phyloP scores from a whole-genome alignment of 2,329 filamentous ascomycete species.

The Phyllosticta ampelicida region DNA sequence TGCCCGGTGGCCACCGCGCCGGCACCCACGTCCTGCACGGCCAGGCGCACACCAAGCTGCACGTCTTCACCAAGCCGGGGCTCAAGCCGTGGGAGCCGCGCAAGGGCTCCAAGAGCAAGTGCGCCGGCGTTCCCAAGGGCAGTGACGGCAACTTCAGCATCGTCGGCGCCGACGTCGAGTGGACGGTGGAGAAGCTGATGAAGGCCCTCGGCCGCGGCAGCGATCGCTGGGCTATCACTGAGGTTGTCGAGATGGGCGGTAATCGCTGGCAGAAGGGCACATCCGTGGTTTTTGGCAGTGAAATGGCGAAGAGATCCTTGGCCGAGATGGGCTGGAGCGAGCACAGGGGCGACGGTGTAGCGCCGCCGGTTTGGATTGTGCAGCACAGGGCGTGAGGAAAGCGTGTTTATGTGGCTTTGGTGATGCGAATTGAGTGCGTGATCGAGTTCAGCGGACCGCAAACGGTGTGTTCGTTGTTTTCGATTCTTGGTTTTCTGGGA shows the following conservation, averaged over 20 bases:
- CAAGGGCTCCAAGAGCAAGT: neutral
- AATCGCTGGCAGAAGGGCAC: slow-evolving; percentile 11
- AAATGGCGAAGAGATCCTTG: neutral
- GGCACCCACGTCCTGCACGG: slow-evolving; percentile 2
- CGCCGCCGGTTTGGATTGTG: slow-evolving; percentile 8
- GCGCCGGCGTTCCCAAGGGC: neutral
- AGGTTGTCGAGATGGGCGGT: slow-evolving; percentile 10
- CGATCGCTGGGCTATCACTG: slow-evolving; percentile 9
- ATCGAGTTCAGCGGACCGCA: too few species aligned
- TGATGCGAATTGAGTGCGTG: too few species aligned
- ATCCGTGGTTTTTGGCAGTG: neutral
- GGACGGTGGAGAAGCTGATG: slow-evolving; percentile 9
- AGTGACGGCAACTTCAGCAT: slow-evolving; percentile 1
- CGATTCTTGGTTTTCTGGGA: too few species aligned
- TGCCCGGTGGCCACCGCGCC: neutral
- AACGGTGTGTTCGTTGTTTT: too few species aligned
- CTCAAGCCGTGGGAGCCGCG: slow-evolving; percentile 2
- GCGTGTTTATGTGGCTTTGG: too few species aligned
- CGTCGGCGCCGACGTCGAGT: slow-evolving; percentile 4
- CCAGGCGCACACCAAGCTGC: neutral
- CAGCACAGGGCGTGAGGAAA: slow-evolving; percentile 1
- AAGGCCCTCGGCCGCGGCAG: slow-evolving; percentile 5
- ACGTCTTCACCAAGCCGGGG: slow-evolving; percentile 4
- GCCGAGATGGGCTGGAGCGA: slow-evolving; percentile 5
- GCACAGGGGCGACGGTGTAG: neutral